Conservation (phyloP, 257 asterid species). For the Solanum dulcamara region DNA sequence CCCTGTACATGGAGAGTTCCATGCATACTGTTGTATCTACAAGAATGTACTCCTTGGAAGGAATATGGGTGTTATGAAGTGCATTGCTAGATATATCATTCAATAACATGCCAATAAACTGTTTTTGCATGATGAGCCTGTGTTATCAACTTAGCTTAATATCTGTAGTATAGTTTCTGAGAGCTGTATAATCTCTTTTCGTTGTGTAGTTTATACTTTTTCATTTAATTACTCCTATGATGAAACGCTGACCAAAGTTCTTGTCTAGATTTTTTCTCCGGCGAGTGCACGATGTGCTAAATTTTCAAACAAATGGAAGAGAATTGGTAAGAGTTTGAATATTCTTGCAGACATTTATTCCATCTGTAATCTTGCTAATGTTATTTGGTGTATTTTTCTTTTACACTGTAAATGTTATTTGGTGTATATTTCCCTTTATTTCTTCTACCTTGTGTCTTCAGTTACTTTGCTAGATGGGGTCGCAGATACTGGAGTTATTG, state of each 20-base stretch:
- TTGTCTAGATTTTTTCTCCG: slow-evolving; percentile 53
- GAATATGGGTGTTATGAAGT: not conserved
- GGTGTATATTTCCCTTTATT: not conserved
- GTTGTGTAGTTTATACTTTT: not conserved
- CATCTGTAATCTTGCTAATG: not conserved
- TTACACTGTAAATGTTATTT: not conserved
- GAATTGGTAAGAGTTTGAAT: slow-evolving; percentile 41
- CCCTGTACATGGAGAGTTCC: not conserved
- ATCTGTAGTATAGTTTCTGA: not conserved
- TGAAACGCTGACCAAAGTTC: not conserved
- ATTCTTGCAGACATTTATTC: not conserved
- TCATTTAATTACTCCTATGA: not conserved
- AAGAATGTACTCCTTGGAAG: not conserved
- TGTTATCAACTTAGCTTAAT: not conserved
- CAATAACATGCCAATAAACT: not conserved
- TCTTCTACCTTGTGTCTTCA: slow-evolving; percentile 5
- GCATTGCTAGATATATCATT: not conserved
- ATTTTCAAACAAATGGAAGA: slow-evolving; percentile 66
- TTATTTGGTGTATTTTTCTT: not conserved
- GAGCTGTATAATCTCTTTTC: not conserved
- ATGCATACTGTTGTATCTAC: not conserved
- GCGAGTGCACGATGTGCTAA: slow-evolving; percentile 65
- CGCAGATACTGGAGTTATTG: slow-evolving; percentile 70
- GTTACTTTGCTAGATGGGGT: slow-evolving; percentile 70
- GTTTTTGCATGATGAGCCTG: not conserved